Percentiles rank a stretch among this genome's conserved stretches.
phyloP scores from a whole-genome alignment of 2,329 filamentous ascomycete genomes.

The Xylaria digitata region DNA sequence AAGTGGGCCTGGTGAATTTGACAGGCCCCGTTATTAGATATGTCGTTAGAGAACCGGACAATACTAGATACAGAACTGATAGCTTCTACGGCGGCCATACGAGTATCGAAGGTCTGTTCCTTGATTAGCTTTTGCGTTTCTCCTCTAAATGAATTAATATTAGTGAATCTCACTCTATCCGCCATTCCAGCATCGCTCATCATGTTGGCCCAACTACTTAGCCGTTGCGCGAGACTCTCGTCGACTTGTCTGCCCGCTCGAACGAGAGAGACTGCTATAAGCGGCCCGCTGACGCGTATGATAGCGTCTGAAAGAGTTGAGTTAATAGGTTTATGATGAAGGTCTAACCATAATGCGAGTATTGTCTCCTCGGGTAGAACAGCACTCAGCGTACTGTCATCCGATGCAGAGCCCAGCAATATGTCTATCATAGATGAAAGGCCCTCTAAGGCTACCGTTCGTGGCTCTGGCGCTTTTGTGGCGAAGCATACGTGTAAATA shows the following conservation, averaged over 20 bases:
- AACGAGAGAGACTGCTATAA: conserved; percentile 53
- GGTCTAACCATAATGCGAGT: conserved; percentile 55
- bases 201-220: conserved; percentile 61
- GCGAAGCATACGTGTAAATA: conserved; percentile 57
- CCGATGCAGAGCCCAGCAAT: conserved; percentile 47
- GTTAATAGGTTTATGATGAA: conserved; percentile 56
- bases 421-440: conserved; percentile 60
- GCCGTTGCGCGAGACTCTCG: conserved; percentile 38
- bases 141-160: not conserved
- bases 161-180: conserved; percentile 57
- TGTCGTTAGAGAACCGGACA: conserved; percentile 23
- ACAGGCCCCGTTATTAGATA: not conserved
- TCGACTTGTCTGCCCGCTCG: conserved; percentile 29
- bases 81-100: conserved; percentile 68
- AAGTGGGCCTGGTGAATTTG: conserved; percentile 56
- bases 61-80: conserved; percentile 62
- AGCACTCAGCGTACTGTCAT: conserved; percentile 37
- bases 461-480: conserved; percentile 58
- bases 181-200: conserved; percentile 61
- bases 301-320: conserved; percentile 63
- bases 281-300: conserved; percentile 59
- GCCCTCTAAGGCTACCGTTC: conserved; percentile 59
- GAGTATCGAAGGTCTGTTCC: conserved; percentile 70
- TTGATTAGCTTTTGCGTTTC: conserved; percentile 22
- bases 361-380: conserved; percentile 53